Base-by-base conservation (phyloP, 495 filamentous ascomycete species). In the Bacidia rubella region DNA sequence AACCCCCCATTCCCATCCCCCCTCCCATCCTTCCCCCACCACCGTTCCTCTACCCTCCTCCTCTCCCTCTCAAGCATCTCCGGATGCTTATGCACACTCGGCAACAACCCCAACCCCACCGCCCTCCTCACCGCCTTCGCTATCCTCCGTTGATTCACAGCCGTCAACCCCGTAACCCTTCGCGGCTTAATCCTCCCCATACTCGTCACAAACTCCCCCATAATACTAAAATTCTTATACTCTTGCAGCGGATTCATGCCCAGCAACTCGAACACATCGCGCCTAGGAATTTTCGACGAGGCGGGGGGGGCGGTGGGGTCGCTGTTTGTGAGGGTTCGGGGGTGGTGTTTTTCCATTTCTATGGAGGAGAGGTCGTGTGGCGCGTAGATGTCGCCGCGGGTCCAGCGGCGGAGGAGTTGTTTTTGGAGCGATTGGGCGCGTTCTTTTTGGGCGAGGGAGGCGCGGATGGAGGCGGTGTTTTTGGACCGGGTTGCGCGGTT, bases 211-310 rank as follows among this genome's bases (percentile, higher is more conserved):
- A 82, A 96, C 66, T 97, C 90, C 42, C 82, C 83, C 74, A 98
- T 86, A 57, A 98, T 76, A 39, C 85, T 76, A 70, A 92, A 93
- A 69, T 98, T 97, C 90, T 83, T 85, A 63, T 95, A 97, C 62
- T 90, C 78, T 51, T 84, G 77, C 46, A 90, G 57, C 12, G 92
- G 93, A 54, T 89, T 83, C 41, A 96, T 67, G 19, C 82, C 83
- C 66, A 97, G 65, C 24, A 80, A 66, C 67, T 96, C 89, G 60
- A 97, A 81, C 21, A 79, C 76, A 68, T 98, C 93, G 10, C 29
- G 12, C 24, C 46, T 21, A 7, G 41, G 21, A 41, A 57, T 65
- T 23, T 60, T 58, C 47, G n/a, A n/a, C n/a, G n/a, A n/a, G n/a
- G n/a, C n/a, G n/a, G n/a, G n/a, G n/a, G n/a, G n/a, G n/a, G n/a